Conservation (phyloP, 495 filamentous ascomycete genomes). For the Aspergillus panamensis region DNA sequence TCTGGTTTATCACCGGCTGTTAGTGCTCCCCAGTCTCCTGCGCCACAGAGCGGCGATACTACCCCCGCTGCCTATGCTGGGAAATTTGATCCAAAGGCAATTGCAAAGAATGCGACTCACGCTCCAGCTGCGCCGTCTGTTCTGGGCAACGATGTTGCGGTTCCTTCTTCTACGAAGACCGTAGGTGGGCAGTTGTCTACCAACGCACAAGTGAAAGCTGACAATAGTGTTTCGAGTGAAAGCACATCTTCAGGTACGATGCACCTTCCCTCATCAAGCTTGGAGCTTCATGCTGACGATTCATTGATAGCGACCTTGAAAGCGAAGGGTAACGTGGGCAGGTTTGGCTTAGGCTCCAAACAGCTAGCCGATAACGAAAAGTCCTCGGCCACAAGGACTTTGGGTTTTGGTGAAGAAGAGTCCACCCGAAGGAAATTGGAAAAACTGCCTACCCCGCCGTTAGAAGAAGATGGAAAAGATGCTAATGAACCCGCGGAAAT, state of each 20-base stretch:
- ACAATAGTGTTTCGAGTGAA: slow-evolving; percentile 48
- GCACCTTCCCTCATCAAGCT: slow-evolving; percentile 6
- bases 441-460: slow-evolving; percentile 73
- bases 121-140: slow-evolving; percentile 42
- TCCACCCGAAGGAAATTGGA: slow-evolving; percentile 79
- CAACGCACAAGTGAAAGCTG: slow-evolving; percentile 48
- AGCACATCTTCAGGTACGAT: slow-evolving; percentile 42
- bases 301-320: slow-evolving; percentile 40
- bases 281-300: slow-evolving; percentile 14
- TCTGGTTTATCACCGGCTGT: slow-evolving; percentile 52
- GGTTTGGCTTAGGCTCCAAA: slow-evolving; percentile 76
- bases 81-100: slow-evolving; percentile 88
- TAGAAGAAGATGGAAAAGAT: slow-evolving; percentile 58
- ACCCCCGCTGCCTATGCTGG: slow-evolving; percentile 61
- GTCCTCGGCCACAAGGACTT: slow-evolving; percentile 60
- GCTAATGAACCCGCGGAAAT: slow-evolving; percentile 57
- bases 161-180: slow-evolving; percentile 54
- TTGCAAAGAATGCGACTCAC: slow-evolving; percentile 65
- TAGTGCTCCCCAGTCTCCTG: slow-evolving; percentile 56
- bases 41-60: slow-evolving; percentile 35
- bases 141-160: slow-evolving; percentile 59
- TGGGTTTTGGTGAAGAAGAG: slow-evolving; percentile 88
- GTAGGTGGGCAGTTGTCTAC: slow-evolving; percentile 39
- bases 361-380: slow-evolving; percentile 61
- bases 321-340: slow-evolving; percentile 69